A percentile compares a stretch with the other conserved stretches of the same genome.
Conservation (phyloP, 768 basidiomycete genomes). For the Coprinopsis strossmayeri region DNA sequence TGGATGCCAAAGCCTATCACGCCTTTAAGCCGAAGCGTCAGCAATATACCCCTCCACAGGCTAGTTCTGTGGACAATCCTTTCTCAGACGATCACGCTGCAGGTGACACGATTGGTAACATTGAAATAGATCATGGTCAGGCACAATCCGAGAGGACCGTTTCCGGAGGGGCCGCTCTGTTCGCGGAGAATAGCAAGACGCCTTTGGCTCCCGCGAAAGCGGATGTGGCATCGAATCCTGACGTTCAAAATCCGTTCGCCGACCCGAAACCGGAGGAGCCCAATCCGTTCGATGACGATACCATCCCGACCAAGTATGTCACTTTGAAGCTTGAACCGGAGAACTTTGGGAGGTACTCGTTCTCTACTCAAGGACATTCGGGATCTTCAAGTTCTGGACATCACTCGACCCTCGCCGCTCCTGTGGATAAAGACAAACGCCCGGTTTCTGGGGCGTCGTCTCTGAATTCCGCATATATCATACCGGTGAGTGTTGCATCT, state of each 20-base stretch:
- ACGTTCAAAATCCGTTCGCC: neutral
- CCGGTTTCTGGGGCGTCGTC: neutral
- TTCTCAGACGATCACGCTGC: neutral
- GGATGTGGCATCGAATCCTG: neutral
- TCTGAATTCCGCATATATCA: neutral
- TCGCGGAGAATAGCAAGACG: neutral
- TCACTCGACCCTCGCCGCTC: too few relatives aligned
- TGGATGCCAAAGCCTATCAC: too few relatives aligned
- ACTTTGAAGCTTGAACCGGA: neutral
- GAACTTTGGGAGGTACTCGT: neutral
- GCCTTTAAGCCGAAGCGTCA: too few relatives aligned
- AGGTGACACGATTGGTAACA: neutral
- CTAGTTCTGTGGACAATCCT: neutral
- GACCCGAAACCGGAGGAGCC: neutral
- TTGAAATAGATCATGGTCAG: too few relatives aligned
- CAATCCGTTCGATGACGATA: conserved; percentile 4
- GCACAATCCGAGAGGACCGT: neutral
- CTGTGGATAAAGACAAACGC: too few relatives aligned
- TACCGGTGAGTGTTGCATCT: neutral
- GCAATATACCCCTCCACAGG: neutral
- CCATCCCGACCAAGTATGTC: conserved; percentile 4
- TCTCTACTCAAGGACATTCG: conserved; percentile 1
- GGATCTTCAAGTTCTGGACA: too few relatives aligned
- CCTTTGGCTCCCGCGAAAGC: neutral
- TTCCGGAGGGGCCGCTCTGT: neutral